These are phyloP conservation scores for Aristolochia fimbriata DNA, from an alignment of 164 flowering plant species.

Conservation along the genomic window DNA sequence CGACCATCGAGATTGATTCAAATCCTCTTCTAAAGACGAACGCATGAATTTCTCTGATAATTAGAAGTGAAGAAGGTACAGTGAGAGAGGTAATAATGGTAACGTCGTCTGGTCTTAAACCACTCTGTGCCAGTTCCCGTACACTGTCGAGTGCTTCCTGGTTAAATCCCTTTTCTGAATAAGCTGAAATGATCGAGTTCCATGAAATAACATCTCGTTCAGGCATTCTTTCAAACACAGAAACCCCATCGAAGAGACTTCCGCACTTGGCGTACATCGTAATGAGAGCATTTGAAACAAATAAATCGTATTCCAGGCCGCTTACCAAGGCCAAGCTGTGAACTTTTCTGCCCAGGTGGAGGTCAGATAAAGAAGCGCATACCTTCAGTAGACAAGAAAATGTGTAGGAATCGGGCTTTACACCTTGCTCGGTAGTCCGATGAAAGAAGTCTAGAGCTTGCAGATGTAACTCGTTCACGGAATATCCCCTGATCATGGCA, in stretches of 20 bases:
- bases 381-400: conserved; percentile 19
- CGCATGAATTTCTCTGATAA: conserved; percentile 18
- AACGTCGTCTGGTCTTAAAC: conserved; percentile 16
- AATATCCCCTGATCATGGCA: conserved; percentile 25
- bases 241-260: conserved; percentile 5
- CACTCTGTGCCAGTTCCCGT: conserved; percentile 11
- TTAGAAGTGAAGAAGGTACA: conserved; percentile 7
- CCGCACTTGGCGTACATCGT: conserved; percentile 21
- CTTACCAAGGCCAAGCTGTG: conserved; percentile 7
- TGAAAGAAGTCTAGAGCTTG: conserved; percentile 18
- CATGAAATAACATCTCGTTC: conserved; percentile 19
- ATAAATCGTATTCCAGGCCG: conserved; percentile 18
- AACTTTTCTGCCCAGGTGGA: conserved; percentile 12
- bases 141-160: conserved; percentile 17
- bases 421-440: conserved; percentile 6
- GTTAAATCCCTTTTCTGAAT: conserved; percentile 13
- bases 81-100: conserved; percentile 12
- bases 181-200: conserved; percentile 21
- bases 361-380: conserved; percentile 14
- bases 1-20: conserved; percentile 5
- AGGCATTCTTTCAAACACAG: conserved; percentile 22
- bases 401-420: conserved; percentile 22
- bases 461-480: conserved; percentile 17
- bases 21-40: conserved; percentile 15
- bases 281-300: conserved; percentile 21